Conservation (phyloP, 2,329 filamentous ascomycete species). For the Xylaria multiplex region DNA sequence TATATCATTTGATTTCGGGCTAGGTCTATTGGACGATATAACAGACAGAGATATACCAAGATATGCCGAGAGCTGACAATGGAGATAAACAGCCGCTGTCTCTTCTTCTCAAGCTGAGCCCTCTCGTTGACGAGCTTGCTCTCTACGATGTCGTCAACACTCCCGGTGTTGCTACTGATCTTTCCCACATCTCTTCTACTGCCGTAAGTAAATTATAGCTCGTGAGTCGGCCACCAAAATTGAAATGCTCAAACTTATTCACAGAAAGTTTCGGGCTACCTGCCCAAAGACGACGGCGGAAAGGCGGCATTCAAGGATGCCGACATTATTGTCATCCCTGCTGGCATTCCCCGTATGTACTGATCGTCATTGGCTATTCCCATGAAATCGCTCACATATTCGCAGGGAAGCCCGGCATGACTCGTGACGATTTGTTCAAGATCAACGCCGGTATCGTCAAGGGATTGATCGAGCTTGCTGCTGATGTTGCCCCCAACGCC, state of each 20-base stretch:
- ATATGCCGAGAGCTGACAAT: constrained; percentile 35
- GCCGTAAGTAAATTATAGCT: constrained; percentile 64
- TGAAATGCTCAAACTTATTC: constrained; percentile 45
- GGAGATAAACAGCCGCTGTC: constrained; percentile 78
- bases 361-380: constrained; percentile 2
- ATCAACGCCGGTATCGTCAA: constrained; percentile 99
- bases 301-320: constrained; percentile 90
- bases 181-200: constrained; percentile 94
- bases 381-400: constrained; percentile 43
- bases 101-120: constrained; percentile 90
- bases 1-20: constrained; percentile 25
- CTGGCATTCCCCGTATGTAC: constrained; percentile 91
- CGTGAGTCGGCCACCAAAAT: constrained; percentile 15
- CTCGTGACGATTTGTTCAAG: constrained; percentile 99
- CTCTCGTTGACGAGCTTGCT: constrained; percentile 88
- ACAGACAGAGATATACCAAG: background rate
- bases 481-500: constrained; percentile 89
- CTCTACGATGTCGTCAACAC: constrained; percentile 99
- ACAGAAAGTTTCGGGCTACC: constrained; percentile 86
- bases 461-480: constrained; percentile 87
- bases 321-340: constrained; percentile 96
- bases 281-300: constrained; percentile 85
- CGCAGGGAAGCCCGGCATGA: constrained; percentile 98
- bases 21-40: background rate
- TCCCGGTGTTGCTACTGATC: constrained; percentile 92